A percentile compares a stretch with the other conserved stretches of the same genome.
Conservation (phyloP, 2,329 filamentous ascomycete genomes). For the Mollisia scopiformis region DNA sequence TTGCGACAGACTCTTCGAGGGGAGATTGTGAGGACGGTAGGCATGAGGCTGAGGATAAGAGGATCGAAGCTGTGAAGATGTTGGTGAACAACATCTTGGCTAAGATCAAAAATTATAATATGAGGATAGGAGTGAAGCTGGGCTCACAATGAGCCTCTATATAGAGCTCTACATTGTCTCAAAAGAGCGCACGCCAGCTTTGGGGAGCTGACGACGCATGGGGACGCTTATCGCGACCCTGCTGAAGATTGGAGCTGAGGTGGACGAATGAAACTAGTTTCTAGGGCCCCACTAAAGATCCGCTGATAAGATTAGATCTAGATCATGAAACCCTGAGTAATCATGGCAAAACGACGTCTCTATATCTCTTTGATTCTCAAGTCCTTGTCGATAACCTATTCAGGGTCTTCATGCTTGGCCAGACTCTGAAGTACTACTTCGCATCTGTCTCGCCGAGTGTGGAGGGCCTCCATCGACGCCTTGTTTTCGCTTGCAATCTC, state of each 20-base stretch:
- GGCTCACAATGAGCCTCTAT: background rate
- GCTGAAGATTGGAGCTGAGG: background rate
- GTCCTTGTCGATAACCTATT: too few relatives aligned
- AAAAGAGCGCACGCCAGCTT: background rate
- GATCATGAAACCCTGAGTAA: too few relatives aligned
- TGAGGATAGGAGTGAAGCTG: background rate
- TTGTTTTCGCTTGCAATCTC: too few relatives aligned
- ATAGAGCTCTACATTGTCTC: background rate
- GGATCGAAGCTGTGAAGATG: background rate
- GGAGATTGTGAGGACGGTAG: background rate
- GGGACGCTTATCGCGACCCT: background rate
- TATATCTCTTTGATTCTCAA: too few relatives aligned
- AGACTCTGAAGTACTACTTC: too few relatives aligned
- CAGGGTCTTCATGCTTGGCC: too few relatives aligned
- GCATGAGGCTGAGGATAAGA: background rate
- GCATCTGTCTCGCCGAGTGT: too few relatives aligned
- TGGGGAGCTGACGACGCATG: conserved; percentile 1
- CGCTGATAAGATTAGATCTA: background rate
- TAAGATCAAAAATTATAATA: background rate
- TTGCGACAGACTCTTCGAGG: background rate
- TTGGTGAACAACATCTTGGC: background rate
- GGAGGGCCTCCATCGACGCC: too few relatives aligned
- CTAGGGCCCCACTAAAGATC: background rate
- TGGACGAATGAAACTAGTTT: background rate
- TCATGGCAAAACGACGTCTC: too few relatives aligned